Conservation (phyloP, 2,329 filamentous ascomycete species). For the Didymella sp. region DNA sequence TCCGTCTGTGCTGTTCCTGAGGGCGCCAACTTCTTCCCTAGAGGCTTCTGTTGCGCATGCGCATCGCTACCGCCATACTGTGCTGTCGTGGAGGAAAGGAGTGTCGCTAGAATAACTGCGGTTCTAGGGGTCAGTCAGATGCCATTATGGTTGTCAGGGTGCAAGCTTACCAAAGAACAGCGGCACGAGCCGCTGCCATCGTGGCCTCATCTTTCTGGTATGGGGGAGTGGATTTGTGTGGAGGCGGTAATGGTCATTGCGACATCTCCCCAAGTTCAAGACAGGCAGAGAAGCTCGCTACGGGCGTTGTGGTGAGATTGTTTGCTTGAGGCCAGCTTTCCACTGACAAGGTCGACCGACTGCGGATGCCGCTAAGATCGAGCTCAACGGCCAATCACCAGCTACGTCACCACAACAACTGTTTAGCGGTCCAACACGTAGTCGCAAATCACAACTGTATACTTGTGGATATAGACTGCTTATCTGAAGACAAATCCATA, state of each 20-base stretch:
- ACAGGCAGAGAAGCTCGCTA: conserved; percentile 11
- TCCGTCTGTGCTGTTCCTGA: conserved; percentile 26
- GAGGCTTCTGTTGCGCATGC: conserved; percentile 36
- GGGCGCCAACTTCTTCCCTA: conserved; percentile 23
- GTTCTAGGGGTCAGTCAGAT: conserved; percentile 30
- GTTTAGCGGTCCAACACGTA: not conserved
- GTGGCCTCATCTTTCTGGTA: conserved; percentile 43
- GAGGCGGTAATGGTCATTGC: conserved; percentile 39
- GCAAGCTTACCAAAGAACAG: conserved; percentile 42
- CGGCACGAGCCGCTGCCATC: conserved; percentile 47
- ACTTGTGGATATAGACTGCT: not conserved
- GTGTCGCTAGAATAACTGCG: conserved; percentile 44
- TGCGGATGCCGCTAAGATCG: conserved; percentile 25
- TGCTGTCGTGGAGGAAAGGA: conserved; percentile 36
- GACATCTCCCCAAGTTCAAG: conserved; percentile 31
- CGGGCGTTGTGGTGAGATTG: conserved; percentile 25
- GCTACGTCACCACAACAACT: conserved; percentile 32
- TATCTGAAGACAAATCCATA: not conserved
- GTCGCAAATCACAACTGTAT: not conserved
- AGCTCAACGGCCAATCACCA: conserved; percentile 39
- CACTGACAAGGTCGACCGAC: conserved; percentile 27
- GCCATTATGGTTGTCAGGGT: conserved; percentile 12
- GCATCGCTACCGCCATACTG: conserved; percentile 32
- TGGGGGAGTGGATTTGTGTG: conserved; percentile 21
- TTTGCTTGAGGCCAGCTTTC: conserved; percentile 47